Conservation (phyloP, 1,139 yeast species). For the Zygosaccharomyces pseudobailii region DNA sequence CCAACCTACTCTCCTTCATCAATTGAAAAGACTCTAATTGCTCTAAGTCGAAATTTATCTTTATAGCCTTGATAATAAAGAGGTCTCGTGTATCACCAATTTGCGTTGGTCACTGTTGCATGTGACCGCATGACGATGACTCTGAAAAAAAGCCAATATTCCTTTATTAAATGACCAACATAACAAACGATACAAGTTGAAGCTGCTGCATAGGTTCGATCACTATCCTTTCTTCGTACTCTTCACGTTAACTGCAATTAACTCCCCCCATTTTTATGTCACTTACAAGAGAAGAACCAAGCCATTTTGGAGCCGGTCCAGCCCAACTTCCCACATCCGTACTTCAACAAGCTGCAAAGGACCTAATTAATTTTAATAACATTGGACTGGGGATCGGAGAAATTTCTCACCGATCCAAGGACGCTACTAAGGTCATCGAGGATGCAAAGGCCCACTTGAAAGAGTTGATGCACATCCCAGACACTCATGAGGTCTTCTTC, state of each 20-base stretch:
- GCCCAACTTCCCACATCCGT: conserved; percentile 83
- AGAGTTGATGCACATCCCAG: conserved; percentile 70
- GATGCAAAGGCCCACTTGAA: conserved; percentile 64
- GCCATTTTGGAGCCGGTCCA: conserved; percentile 97
- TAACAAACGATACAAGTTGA: not conserved
- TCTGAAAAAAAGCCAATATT: not conserved
- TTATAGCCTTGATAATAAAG: too few relatives aligned
- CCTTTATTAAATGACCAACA: too few relatives aligned
- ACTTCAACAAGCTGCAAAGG: conserved; percentile 80
- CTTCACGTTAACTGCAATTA: not conserved
- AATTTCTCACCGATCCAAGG: conserved; percentile 87
- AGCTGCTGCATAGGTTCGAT: not conserved
- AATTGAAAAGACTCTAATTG: too few relatives aligned
- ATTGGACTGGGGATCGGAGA: conserved; percentile 88
- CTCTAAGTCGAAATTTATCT: too few relatives aligned
- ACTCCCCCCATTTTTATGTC: conserved; percentile 12
- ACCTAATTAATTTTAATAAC: conserved; percentile 63
- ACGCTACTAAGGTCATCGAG: conserved; percentile 73
- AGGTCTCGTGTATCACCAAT: not conserved
- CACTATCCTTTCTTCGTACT: not conserved
- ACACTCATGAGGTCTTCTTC: conserved; percentile 88
- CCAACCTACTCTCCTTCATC: too few relatives aligned
- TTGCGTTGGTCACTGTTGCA: not conserved
- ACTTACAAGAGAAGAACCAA: conserved; percentile 66
- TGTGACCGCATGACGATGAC: conserved; percentile 3